Conservation (phyloP, 2,329 filamentous ascomycete species). For the Hypoxylon sp. region DNA sequence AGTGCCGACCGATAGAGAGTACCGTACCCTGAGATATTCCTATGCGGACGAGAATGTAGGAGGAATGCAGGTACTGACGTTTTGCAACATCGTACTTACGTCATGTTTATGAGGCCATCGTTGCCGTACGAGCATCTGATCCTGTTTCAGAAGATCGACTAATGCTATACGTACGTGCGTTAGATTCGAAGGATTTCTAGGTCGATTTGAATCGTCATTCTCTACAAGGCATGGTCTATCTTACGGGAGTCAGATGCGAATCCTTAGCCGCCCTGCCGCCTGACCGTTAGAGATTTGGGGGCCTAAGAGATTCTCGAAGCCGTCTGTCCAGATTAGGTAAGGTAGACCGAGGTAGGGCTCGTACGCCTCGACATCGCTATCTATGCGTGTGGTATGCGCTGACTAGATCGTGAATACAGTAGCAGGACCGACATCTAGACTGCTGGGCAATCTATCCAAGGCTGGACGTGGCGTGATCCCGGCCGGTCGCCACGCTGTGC, state of each 20-base stretch:
- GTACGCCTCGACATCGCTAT: background rate
- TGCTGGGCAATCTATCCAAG: slow-evolving; percentile 4
- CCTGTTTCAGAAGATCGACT: slow-evolving; percentile 11
- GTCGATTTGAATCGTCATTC: no score
- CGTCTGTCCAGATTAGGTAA: background rate
- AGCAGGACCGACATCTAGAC: slow-evolving; percentile 16
- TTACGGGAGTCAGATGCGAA: slow-evolving; percentile 1
- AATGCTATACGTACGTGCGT: slow-evolving; percentile 1
- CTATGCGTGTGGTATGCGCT: slow-evolving; percentile 2
- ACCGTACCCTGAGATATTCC: no score
- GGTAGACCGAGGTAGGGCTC: slow-evolving; percentile 19
- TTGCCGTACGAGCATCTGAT: slow-evolving; percentile 12
- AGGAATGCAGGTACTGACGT: slow-evolving; percentile 4
- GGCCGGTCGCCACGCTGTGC: slow-evolving; percentile 27
- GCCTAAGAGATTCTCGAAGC: slow-evolving; percentile 13
- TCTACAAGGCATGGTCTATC: no score
- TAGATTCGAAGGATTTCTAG: no score
- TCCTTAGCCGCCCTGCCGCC: no score
- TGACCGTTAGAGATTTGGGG: no score
- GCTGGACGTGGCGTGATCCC: slow-evolving; percentile 22
- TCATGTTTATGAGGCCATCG: slow-evolving; percentile 2
- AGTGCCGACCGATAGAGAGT: no score
- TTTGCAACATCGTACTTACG: slow-evolving; percentile 4
- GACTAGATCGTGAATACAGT: background rate
- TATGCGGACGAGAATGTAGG: no score